Evolutionary conservation across 192 early-diverging fungal species (phyloP), one percentile per base, ranked within the genome.

Genomic region (Rhizophagus clarus): DNA sequence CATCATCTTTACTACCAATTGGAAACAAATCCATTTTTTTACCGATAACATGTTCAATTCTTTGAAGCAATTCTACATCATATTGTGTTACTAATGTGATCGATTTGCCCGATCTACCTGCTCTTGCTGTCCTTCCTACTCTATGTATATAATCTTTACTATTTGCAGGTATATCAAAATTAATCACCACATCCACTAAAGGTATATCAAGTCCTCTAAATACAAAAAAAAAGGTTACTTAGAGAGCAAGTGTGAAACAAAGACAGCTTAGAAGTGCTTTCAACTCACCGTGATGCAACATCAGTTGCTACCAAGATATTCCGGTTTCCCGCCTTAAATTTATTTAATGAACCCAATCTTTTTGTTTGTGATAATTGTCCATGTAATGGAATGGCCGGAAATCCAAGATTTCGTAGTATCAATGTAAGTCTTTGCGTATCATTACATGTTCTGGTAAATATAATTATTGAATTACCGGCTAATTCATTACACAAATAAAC

Each of bases 251-350:
- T 24, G 24, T 0, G 26, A 74, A 0, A 51, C 8, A 47, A 61
- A 51, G 10, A 22, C 20, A 56, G 4, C 51, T 7, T 20, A 0
- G 10, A 74, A 60, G 37, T 37, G 2, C 0, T n/a, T 63, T 61
- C 20, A 24, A 26, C 29, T 29, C 82, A 88, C 87, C 95, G 91
- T 79, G 92, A 92, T 10, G 96, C 96, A 42, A 99, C 97, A 85
- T 98, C 97, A 1, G 97, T 99, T 22, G 96, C 96, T 8, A 99
- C 94, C 66, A 99, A 83, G 61, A 98, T 95, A 79, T 91, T 95
- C 71, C 95, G 89, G 22, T 86, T 89, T 5, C 96, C 96, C 24
- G 93, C 88, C 82, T 98, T 99, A 89, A 99, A 99, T 87, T 97
- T 98, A 74, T 91, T 93, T 66, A 98, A 84, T 8, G 97, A 95